Evolutionary conservation across 2,329 filamentous ascomycete species (phyloP), one percentile per base, ranked within the genome.

Genomic region (Cladosporium oxysporum): DNA sequence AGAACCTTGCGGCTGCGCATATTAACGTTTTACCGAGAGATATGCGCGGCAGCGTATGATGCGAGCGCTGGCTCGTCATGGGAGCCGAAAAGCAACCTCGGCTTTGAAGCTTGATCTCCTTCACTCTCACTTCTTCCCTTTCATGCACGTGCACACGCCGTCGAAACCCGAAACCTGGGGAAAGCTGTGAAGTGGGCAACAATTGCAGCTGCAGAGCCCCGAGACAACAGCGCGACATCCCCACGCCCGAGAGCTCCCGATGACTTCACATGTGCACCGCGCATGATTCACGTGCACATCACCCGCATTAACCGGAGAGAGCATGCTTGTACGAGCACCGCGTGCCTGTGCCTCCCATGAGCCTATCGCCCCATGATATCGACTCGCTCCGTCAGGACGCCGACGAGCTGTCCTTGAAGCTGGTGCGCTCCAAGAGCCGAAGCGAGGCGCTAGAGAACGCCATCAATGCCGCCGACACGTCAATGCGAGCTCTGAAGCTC

Each of bases 381-480:
- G 67, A 69, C 21, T 66, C 67, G 52, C 67, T 73, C 55, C 66
- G 65, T 31, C 64, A 70, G 55, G 67, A 72, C 69, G 69, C 68
- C 37, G 68, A 69, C 35, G 69, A 68, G 59, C 66, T 69, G 33
- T 62, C 67, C 14, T 52, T 65, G 26, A 68, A 72, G 62, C 66
- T 73, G 31, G 66, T 58, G n/a, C 66, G 66, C 21, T 68, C 72
- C 47, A 65, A 63, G 58, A 72, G 67, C 66, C 68, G 70, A 59
- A 68, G 58, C 50, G 66, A 62, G 52, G 65, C 62, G 10, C 33
- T 66, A 52, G 62, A 75, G 76, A 28, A 52, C 47, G 63, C 55
- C 49, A 92, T 97, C 74, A 82, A 84, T 69, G 91, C 91, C 5
- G 90, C 89, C 26, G 92, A 97, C 76, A 81, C 90, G 60, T 93